phyloP scores from a whole-genome alignment of 2,329 filamentous ascomycete species.

The Didymella glomerata region DNA sequence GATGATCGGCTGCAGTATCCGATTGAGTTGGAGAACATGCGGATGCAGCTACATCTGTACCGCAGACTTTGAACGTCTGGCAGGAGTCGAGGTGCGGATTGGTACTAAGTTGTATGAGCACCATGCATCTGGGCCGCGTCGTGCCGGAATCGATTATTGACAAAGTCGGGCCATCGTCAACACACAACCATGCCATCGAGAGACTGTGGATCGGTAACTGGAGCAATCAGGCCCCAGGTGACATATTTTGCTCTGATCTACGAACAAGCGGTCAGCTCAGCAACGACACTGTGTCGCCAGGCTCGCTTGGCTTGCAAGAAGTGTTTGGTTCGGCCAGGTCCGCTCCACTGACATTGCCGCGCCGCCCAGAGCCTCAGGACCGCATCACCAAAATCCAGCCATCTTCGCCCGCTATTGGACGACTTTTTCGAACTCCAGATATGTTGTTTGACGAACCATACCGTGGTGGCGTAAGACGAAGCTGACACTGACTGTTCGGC shows the following conservation, averaged over 20 bases:
- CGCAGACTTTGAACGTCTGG: slow-evolving; percentile 9
- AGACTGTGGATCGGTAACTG: neutral
- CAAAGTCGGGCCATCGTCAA: neutral
- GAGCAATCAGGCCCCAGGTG: neutral
- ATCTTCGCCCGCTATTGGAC: slow-evolving; percentile 1
- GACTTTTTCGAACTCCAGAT: slow-evolving; percentile 5
- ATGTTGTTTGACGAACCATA: slow-evolving; percentile 13
- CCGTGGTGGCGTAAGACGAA: slow-evolving; percentile 24
- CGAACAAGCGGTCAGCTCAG: slow-evolving; percentile 8
- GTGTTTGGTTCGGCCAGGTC: slow-evolving; percentile 22
- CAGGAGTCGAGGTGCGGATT: neutral
- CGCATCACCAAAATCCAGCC: neutral
- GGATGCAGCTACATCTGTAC: slow-evolving; percentile 91
- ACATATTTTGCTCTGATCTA: neutral
- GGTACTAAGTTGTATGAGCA: neutral
- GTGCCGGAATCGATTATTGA: neutral
- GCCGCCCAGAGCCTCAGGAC: slow-evolving; percentile 10
- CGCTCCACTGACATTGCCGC: slow-evolving; percentile 26
- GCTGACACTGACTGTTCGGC: slow-evolving; percentile 8
- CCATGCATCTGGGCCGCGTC: neutral
- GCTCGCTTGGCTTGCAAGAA: neutral
- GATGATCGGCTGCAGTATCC: slow-evolving; percentile 72
- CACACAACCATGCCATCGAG: neutral
- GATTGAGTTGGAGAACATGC: slow-evolving; percentile 91
- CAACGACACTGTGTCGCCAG: neutral